Percentiles rank a stretch among this genome's conserved stretches.
These are phyloP conservation scores for Coniochaeta sp. DNA, from an alignment of 2,329 filamentous ascomycete species.

Conservation along the genomic window DNA sequence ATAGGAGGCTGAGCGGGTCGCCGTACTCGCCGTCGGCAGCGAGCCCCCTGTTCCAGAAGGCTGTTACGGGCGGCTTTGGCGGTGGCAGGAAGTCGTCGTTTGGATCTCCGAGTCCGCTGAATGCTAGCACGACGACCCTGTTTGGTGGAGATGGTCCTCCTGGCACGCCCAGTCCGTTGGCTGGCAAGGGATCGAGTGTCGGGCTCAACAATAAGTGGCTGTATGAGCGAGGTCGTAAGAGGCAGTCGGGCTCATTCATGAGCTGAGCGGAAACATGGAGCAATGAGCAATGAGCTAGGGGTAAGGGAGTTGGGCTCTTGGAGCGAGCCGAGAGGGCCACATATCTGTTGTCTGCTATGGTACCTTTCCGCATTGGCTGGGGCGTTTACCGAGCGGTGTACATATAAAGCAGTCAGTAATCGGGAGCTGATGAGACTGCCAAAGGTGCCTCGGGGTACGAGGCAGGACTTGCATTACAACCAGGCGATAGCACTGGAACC, in stretches of 20 bases:
- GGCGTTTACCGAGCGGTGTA: background rate
- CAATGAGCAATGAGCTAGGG: background rate
- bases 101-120: conserved; percentile 48
- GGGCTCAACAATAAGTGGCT: conserved; percentile 90
- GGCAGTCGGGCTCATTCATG: conserved; percentile 26
- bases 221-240: conserved; percentile 71
- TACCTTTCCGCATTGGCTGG: background rate
- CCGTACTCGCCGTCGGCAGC: conserved; percentile 35
- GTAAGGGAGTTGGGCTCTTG: background rate
- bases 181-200: conserved; percentile 64
- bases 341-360: background rate
- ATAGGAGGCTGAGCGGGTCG: conserved; percentile 32
- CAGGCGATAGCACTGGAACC: too few species aligned
- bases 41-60: conserved; percentile 62
- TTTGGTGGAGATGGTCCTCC: conserved; percentile 48
- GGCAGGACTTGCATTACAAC: too few species aligned
- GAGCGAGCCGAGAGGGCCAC: background rate
- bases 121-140: conserved; percentile 37
- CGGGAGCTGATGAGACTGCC: background rate
- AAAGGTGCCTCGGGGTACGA: too few species aligned
- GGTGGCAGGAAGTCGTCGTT: conserved; percentile 56
- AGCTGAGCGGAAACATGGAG: background rate
- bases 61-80: conserved; percentile 35
- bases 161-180: conserved; percentile 60
- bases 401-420: background rate